Evolutionary conservation across 2,329 filamentous ascomycete genomes (phyloP), one percentile per base, ranked within the genome.

Genomic region (Verticillium longisporum): DNA sequence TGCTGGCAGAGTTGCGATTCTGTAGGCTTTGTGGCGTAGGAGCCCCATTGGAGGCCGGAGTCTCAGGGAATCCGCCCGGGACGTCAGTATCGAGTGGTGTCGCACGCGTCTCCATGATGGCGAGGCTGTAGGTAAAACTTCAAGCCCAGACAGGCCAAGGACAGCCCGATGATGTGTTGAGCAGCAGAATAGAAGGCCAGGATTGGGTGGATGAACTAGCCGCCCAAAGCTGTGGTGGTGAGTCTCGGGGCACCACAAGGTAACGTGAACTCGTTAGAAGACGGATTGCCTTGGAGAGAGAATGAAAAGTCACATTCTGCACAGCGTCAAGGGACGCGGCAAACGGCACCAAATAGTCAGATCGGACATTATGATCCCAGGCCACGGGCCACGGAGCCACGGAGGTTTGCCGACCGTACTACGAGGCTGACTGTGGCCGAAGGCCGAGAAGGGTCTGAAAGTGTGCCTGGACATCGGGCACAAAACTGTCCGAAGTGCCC

Each of bases 41-140:
- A 36, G 50, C 41, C 11, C 64, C 63, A 10, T 61, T 61, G 11
- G 67, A 62, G 38, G 62, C 65, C 3, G 67, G 67, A 2, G 72
- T 74, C 62, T 70, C 70, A 4, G 71, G 71, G 34, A 68, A 74
- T 2, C 71, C 72, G 38, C 72, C 72, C 34, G 72, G 72, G 31
- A 74, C 61, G 61, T 72, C 71, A 18, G 63, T 68, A 59, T 73
- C 69, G 60, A 65, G 64, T 36, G 71, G 72, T 10, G 72, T 72
- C 7, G 65, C 66, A 37, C 54, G 66, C 10, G 69, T 66, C 32
- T 71, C 67, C 69, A 71, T 72, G 21, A 55, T 64, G 58, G 4
- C 13, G 18, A 53, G 7, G 18, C 45, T 53, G n/a, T 18, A 7
- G 45, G 18, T n/a, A 14, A 45, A n/a, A 21, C 9, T n/a, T n/a